Conservation (phyloP, 129 eudicot species). For the Solidago caesia region DNA sequence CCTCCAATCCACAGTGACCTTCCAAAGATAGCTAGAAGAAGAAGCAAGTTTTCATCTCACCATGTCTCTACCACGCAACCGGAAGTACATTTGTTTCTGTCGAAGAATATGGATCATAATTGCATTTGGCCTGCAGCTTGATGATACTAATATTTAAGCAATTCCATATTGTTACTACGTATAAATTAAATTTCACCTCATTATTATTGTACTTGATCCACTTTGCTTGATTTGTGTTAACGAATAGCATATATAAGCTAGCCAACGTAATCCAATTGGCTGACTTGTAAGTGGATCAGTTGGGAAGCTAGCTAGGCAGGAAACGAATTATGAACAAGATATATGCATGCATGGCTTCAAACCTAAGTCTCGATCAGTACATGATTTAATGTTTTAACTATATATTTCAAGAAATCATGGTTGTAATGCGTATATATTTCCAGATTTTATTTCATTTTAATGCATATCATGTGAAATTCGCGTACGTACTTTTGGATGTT, state of each 20-base stretch:
- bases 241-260: neutral
- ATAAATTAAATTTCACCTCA: neutral
- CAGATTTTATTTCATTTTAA: no score
- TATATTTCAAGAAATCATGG: no score
- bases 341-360: no score
- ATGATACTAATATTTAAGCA: neutral
- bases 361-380: no score
- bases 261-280: neutral
- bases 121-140: constrained; percentile 23
- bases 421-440: no score
- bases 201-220: neutral
- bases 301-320: no score
- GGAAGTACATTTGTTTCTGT: constrained; percentile 2
- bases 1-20: neutral
- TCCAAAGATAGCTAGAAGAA: constrained; percentile 7
- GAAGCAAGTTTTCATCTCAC: constrained; percentile 17
- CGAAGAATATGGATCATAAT: constrained; percentile 26
- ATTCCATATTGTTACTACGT: neutral
- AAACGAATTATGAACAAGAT: no score
- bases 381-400: no score
- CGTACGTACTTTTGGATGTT: neutral
- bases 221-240: neutral
- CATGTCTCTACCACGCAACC: constrained; percentile 16
- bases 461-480: neutral
- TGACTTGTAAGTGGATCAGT: neutral